Evolutionary conservation across 2,329 filamentous ascomycete genomes (phyloP).

Genomic region (Zasmidium angulare): DNA sequence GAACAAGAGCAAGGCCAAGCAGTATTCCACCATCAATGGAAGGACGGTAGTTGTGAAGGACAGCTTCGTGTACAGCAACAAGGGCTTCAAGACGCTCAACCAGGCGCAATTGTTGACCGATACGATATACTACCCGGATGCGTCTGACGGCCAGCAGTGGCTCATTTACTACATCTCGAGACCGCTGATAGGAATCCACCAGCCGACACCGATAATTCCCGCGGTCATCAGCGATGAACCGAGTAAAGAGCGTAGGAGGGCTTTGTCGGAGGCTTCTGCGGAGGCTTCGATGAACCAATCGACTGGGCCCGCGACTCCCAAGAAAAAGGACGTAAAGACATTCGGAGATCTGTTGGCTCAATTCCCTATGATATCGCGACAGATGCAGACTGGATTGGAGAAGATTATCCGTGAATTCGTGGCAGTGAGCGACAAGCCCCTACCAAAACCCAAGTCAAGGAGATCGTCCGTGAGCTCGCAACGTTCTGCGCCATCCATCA

Average conservation of each 20-base stretch:
- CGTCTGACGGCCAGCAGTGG: constrained; percentile 89
- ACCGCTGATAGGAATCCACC: constrained; percentile 80
- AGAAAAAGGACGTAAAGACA: constrained; percentile 86
- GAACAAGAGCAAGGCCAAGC: constrained; percentile 86
- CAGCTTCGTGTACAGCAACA: constrained; percentile 89
- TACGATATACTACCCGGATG: constrained; percentile 82
- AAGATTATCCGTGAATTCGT: constrained; percentile 87
- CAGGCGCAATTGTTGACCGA: constrained; percentile 87
- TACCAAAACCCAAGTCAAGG: constrained; percentile 53
- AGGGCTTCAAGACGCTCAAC: constrained; percentile 93
- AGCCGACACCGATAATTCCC: constrained; percentile 69
- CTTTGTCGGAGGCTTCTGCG: constrained; percentile 31
- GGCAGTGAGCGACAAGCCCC: constrained; percentile 77
- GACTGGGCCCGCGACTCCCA: constrained; percentile 48
- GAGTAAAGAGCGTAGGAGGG: constrained; percentile 33
- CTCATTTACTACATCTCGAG: constrained; percentile 93
- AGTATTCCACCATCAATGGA: constrained; percentile 89
- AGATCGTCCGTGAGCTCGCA: constrained; percentile 37
- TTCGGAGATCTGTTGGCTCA: constrained; percentile 87
- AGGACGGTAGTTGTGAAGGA: constrained; percentile 94
- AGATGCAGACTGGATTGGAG: constrained; percentile 92
- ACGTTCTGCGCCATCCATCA: constrained; percentile 34
- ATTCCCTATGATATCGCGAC: constrained; percentile 92
- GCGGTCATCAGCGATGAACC: constrained; percentile 51
- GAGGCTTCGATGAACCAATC: constrained; percentile 17